Evolutionary conservation across 2,329 filamentous ascomycete genomes (phyloP), one percentile per base, ranked within the genome.

Genomic region (Trichoderma sp.): DNA sequence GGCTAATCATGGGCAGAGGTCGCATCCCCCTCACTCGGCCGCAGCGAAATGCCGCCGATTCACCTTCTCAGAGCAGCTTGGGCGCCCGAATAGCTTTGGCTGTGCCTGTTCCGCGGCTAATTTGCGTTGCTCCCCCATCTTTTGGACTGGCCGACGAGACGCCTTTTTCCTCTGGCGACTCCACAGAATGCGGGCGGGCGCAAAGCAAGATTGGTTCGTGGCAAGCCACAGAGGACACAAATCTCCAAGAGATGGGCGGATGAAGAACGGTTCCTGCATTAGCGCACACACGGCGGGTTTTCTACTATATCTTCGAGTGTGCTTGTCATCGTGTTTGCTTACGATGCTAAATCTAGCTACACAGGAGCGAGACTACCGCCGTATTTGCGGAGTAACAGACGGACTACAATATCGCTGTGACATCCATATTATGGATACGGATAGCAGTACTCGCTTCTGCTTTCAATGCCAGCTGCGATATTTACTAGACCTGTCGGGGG

Each of bases 241-340:
- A 60, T 51, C 62, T 61, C 64, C 39, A 24, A 28, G 28, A 61
- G 51, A 64, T 43, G 74, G 60, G 64, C 68, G 56, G 72, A 70
- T 71, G 71, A 69, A 63, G 21, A 58, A 74, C 73, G 73, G 76
- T 76, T 74, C 74, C 74, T 76, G 74, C 74, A 74, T 73, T 74
- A 76, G 74, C 72, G 73, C 66, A 28, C 24, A 39, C 34, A 30
- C 47, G 68, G 70, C 64, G 70, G 39, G 11, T 24, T 53, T 24
- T 24, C 47, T 21, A n/a, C 39, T n/a, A 15, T 2, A 53, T 53
- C 47, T 56, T 53, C 14, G 18, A 14, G 34, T 39, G 32, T 60
- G 61, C 53, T 32, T 39, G 26, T 12, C 65, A 68, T 69, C 28
- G 18, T 67, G 32, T 36, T 28, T 26, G 63, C 47, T 57, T n/a